A percentile compares a stretch with the other conserved stretches of the same genome.
Evolutionary conservation across 306 rosid genomes (phyloP).

Genomic region (Trifolium dubium): DNA sequence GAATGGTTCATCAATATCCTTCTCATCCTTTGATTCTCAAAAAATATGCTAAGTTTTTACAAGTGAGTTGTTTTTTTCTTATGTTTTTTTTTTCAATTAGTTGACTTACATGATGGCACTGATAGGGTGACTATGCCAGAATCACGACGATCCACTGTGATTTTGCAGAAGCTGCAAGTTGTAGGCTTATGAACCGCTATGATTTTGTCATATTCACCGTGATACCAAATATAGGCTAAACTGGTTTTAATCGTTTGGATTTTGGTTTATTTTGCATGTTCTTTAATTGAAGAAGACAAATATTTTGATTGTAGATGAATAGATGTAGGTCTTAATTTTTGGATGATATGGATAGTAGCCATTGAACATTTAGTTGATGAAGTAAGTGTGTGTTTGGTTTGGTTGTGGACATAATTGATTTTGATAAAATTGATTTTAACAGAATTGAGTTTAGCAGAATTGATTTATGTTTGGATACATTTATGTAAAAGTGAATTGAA

Average conservation of each 20-base stretch:
- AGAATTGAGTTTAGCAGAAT: too few relatives aligned
- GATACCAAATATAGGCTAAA: neutral
- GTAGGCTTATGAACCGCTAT: too few relatives aligned
- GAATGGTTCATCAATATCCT: conserved; percentile 65
- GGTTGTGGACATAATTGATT: too few relatives aligned
- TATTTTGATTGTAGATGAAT: conserved; percentile 22
- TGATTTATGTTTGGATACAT: too few relatives aligned
- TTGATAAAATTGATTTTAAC: too few relatives aligned
- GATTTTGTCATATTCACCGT: too few relatives aligned
- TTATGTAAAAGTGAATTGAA: too few relatives aligned
- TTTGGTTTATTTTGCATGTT: conserved; percentile 18
- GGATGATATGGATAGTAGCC: conserved; percentile 1
- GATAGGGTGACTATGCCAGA: too few relatives aligned
- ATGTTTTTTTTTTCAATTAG: neutral
- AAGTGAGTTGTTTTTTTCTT: conserved; percentile 47
- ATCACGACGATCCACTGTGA: too few relatives aligned
- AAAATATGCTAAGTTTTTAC: conserved; percentile 68
- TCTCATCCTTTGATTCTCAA: conserved; percentile 68
- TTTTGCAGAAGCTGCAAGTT: too few relatives aligned
- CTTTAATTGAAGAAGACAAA: neutral
- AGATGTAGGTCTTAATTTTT: neutral
- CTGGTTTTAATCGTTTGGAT: neutral
- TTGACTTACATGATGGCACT: neutral
- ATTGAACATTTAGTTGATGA: neutral
- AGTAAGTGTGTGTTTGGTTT: too few relatives aligned